A percentile compares a stretch with the other conserved stretches of the same genome.
Conservation (phyloP, 169 alveolate species). For the Babesia sp. region DNA sequence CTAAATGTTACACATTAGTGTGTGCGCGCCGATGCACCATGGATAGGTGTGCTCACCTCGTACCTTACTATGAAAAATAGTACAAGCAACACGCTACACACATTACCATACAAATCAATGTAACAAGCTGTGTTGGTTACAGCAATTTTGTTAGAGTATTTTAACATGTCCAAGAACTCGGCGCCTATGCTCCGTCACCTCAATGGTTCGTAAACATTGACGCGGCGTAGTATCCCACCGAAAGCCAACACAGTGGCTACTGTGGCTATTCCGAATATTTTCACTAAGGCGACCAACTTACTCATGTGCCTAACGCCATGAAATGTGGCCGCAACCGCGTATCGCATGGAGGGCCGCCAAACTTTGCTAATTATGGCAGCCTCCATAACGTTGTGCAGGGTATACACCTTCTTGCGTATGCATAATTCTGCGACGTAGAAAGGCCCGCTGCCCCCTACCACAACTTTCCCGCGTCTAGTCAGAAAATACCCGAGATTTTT, state of each 20-base stretch:
- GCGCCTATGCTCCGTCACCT: background rate
- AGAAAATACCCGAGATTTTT: constrained; percentile 3
- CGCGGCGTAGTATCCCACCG: background rate
- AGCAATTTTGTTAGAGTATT: too few species aligned
- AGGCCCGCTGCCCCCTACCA: background rate
- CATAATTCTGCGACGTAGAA: constrained; percentile 24
- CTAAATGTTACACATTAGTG: background rate
- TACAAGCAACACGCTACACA: too few species aligned
- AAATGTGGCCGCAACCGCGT: background rate
- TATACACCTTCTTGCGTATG: background rate
- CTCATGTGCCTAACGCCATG: background rate
- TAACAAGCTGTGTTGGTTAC: too few species aligned
- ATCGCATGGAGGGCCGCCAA: background rate
- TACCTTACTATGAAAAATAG: too few species aligned
- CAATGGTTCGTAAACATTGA: background rate
- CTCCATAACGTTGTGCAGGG: background rate
- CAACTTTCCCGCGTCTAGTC: background rate
- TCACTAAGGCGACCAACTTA: background rate
- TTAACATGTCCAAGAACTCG: too few species aligned
- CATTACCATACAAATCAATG: too few species aligned
- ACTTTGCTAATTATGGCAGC: background rate
- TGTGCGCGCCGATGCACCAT: constrained; percentile 7
- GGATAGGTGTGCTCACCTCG: background rate
- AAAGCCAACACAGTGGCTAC: background rate
- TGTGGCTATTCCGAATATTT: background rate